Evolutionary conservation across 805 yeast genomes (phyloP).

Genomic region (Suhomyces sp.): DNA sequence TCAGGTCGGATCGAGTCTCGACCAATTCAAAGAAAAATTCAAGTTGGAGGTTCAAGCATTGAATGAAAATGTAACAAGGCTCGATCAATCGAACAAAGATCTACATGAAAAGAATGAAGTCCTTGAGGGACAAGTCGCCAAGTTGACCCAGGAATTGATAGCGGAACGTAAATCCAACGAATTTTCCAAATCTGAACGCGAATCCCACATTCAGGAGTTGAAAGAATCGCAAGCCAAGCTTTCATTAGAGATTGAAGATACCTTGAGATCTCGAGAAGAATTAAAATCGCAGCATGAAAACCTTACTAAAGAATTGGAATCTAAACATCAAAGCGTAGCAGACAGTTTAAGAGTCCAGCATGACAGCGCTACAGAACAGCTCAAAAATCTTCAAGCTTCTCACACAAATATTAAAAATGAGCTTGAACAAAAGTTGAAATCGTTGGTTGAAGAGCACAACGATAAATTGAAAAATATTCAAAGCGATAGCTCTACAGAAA

Average conservation of each 20-base stretch:
- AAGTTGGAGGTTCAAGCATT: not conserved
- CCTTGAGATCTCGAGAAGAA: too few species aligned
- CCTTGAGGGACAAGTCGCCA: not conserved
- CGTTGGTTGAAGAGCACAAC: not conserved
- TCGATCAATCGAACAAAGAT: conserved; percentile 2
- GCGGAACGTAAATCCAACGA: too few species aligned
- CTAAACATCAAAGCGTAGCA: not conserved
- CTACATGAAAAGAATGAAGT: conserved; percentile 1
- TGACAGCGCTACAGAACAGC: too few species aligned
- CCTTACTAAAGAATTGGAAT: not conserved
- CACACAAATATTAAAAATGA: not conserved
- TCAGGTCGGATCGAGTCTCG: conserved; percentile 1
- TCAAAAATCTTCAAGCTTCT: not conserved
- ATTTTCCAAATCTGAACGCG: not conserved
- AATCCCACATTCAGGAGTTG: not conserved
- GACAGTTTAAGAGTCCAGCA: too few species aligned
- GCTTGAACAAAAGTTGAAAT: not conserved
- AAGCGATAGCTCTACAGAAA: too few species aligned
- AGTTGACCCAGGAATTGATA: not conserved
- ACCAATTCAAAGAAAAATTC: not conserved
- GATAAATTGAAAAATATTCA: not conserved
- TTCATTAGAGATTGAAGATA: too few species aligned
- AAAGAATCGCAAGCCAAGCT: conserved; percentile 1
- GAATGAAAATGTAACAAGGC: conserved; percentile 1
- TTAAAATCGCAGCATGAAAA: not conserved